A percentile compares a stretch with the other conserved stretches of the same genome.
Evolutionary conservation across 2,329 filamentous ascomycete species (phyloP).

Genomic region (Ramularia endophylla): DNA sequence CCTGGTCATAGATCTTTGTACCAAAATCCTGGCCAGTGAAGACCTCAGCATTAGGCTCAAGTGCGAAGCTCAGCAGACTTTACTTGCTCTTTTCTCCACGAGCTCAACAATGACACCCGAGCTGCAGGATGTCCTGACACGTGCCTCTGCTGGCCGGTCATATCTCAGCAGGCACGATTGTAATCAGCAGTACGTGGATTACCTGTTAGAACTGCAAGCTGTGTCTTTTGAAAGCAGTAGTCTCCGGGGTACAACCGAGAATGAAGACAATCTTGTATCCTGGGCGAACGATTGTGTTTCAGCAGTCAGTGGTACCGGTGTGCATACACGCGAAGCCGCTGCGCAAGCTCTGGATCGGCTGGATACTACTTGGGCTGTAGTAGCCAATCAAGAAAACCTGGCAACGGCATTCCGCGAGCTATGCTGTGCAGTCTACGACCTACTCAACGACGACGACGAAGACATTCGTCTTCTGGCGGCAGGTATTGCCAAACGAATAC

Average conservation of each 20-base stretch:
- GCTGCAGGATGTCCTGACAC: not conserved
- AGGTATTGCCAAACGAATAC: constrained; percentile 41
- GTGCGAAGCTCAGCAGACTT: constrained; percentile 10
- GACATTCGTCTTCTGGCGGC: constrained; percentile 69
- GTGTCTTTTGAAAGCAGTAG: constrained; percentile 6
- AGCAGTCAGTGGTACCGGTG: constrained; percentile 20
- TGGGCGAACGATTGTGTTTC: constrained; percentile 13
- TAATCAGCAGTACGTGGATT: constrained; percentile 20
- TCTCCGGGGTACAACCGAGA: not conserved
- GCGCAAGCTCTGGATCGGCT: constrained; percentile 20
- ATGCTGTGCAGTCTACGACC: constrained; percentile 65
- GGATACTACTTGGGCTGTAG: constrained; percentile 11
- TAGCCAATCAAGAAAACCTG: constrained; percentile 5
- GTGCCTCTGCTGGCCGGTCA: not conserved
- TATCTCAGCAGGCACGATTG: not conserved
- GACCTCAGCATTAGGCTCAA: constrained; percentile 8
- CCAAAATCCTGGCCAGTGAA: constrained; percentile 3
- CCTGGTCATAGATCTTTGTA: constrained; percentile 6
- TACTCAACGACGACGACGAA: constrained; percentile 85
- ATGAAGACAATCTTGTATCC: not conserved
- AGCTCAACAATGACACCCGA: not conserved
- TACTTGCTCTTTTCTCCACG: constrained; percentile 6
- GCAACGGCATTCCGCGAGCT: constrained; percentile 43
- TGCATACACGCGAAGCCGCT: constrained; percentile 26
- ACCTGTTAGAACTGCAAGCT: constrained; percentile 15